phyloP scores from a whole-genome alignment of 108 stramenopile species.

The Parietichytrium sp. region DNA sequence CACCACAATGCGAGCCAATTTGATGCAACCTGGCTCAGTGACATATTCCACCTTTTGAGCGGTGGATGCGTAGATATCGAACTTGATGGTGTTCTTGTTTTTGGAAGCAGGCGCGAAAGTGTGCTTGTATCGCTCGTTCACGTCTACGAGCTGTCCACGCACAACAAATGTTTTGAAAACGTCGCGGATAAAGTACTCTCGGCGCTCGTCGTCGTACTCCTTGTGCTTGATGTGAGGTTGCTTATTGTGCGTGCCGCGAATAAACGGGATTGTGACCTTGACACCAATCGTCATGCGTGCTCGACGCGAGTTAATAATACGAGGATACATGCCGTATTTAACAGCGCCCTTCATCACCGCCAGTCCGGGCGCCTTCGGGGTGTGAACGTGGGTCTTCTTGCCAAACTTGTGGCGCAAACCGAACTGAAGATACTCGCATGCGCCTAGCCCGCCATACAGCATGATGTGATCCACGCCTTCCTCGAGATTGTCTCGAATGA shows the following conservation, averaged over 20 bases:
- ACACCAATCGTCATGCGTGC: conserved; percentile 11
- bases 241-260: conserved; percentile 22
- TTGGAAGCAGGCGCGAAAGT: neutral
- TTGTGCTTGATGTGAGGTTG: neutral
- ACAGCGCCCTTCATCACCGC: conserved; percentile 14
- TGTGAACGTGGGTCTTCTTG: neutral
- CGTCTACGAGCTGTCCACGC: conserved; percentile 25
- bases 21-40: neutral
- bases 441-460: conserved; percentile 4
- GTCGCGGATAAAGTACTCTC: neutral
- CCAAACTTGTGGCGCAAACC: neutral
- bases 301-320: conserved; percentile 10
- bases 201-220: neutral
- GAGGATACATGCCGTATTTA: neutral
- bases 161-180: conserved; percentile 8
- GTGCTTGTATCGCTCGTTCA: neutral
- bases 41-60: neutral
- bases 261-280: conserved; percentile 22
- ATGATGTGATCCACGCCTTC: conserved; percentile 25
- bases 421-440: neutral
- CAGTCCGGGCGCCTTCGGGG: neutral
- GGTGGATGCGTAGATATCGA: neutral
- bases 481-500: neutral
- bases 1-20: neutral
- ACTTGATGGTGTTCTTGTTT: neutral